Evolutionary conservation across 805 yeast genomes (phyloP), one percentile per base, ranked within the genome.

Genomic region (Kazachstania psychrophila): DNA sequence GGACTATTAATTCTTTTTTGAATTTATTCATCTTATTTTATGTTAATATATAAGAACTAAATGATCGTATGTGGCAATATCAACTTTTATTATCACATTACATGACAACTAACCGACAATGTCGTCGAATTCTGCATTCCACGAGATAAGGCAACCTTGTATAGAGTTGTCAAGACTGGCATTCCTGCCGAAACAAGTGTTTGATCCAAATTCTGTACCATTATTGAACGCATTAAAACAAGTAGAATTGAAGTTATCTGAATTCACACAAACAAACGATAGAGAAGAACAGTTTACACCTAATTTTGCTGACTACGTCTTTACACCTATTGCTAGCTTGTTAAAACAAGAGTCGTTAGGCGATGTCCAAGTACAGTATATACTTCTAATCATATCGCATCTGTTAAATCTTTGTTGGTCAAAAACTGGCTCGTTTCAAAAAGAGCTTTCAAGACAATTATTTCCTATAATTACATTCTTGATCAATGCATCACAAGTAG

Each of bases 231-330:
- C 68, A 1, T 43, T 72, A 19, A 52, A 50, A 23, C 54, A 53
- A 2, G 43, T 71, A 4, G 61, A 65, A 34, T 34, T 37, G 0
- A 35, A 49, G 15, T 41, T 66, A 27, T 26, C 31, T 10, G 9
- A 34, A 17, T 33, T 31, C 18, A 11, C 24, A 28, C 7, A 16
- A 4, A 11, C 17, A 13, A 22, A 18, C 11, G 19, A 13, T n/a
- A 17, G 13, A 34, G 29, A 47, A 42, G 45, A 29, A 4, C 11
- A 38, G 1, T 37, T 69, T 1, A 60, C 73, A 0, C 43, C 61
- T 1, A 62, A 61, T 18, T 48, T 77, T 14, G 80, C 80, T 0
- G 82, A 78, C 42, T 77, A 77, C 40, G 64, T 78, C 1, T 77
- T 76, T 53, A 68, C 75, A 10, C 86, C 87, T 0, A 47, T 79